Evolutionary conservation across 225 moss, liverwort and hornwort species (phyloP).

Genomic region (Bryum argenteum): DNA sequence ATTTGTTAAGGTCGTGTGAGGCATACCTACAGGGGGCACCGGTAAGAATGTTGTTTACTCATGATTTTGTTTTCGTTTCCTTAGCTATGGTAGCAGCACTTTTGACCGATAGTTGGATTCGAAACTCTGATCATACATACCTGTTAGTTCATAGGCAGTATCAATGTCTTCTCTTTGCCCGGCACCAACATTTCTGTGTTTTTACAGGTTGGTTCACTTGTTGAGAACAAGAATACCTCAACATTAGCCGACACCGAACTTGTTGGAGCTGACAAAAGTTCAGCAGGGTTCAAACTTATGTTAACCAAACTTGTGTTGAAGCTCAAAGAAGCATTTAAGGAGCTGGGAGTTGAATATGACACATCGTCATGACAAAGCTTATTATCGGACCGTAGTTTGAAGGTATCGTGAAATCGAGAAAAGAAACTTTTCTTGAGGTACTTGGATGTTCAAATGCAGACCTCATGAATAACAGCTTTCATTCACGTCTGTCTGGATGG

Average conservation of each 20-base stretch:
- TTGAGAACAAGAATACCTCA: conserved; percentile 64
- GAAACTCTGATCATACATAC: not conserved
- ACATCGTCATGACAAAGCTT: conserved; percentile 32
- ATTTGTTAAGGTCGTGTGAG: conserved; percentile 70
- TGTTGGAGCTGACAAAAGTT: conserved; percentile 76
- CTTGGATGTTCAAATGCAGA: conserved; percentile 21
- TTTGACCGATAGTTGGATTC: not conserved
- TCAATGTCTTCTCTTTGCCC: not conserved
- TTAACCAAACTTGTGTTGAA: conserved; percentile 81
- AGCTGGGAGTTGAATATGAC: conserved; percentile 59
- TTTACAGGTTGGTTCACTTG: conserved; percentile 62
- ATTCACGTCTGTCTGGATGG: conserved; percentile 17
- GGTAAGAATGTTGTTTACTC: conserved; percentile 45
- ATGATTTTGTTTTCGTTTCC: not conserved
- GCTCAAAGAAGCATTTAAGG: conserved; percentile 71
- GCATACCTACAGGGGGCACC: conserved; percentile 88
- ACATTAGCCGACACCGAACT: conserved; percentile 53
- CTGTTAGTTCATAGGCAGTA: not conserved
- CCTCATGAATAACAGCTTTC: conserved; percentile 17
- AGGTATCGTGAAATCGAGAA: conserved; percentile 29
- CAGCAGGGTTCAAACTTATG: conserved; percentile 98
- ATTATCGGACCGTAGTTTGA: conserved; percentile 4
- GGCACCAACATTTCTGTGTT: conserved; percentile 11
- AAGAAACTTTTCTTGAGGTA: not conserved
- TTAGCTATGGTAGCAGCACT: conserved; percentile 5